Evolutionary conservation across 345 rosid genomes (phyloP).

Genomic region (Salix udensis): DNA sequence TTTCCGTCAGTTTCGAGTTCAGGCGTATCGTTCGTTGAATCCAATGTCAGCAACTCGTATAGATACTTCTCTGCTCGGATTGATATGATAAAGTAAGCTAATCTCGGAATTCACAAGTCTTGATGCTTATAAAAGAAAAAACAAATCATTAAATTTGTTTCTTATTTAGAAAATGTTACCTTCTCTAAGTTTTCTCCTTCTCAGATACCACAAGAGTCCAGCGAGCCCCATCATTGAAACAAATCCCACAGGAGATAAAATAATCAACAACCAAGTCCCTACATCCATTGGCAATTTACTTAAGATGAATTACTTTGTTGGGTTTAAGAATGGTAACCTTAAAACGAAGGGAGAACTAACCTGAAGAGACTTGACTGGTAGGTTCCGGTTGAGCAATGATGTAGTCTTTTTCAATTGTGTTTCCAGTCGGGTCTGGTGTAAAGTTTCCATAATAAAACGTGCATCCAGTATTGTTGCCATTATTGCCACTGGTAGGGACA

Average conservation of each 20-base stretch:
- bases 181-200: conserved; percentile 7
- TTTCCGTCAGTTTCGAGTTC: conserved; percentile 10
- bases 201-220: conserved; percentile 1
- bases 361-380: too few species aligned
- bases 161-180: background rate
- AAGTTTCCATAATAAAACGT: too few species aligned
- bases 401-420: too few species aligned
- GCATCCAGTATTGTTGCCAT: background rate
- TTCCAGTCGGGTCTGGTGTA: too few species aligned
- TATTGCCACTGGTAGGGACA: background rate
- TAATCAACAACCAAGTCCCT: background rate
- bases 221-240: background rate
- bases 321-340: too few species aligned
- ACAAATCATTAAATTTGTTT: too few species aligned
- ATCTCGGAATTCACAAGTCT: background rate
- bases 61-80: conserved; percentile 6
- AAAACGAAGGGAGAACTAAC: too few species aligned
- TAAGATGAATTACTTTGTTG: too few species aligned
- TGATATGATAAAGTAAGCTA: background rate
- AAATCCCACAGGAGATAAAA: background rate
- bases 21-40: background rate
- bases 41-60: conserved; percentile 10
- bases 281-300: background rate
- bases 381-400: too few species aligned
- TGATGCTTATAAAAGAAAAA: background rate